These are phyloP conservation scores for Saturnispora galanensis DNA, from an alignment of 805 yeast genomes.

Conservation along the genomic window DNA sequence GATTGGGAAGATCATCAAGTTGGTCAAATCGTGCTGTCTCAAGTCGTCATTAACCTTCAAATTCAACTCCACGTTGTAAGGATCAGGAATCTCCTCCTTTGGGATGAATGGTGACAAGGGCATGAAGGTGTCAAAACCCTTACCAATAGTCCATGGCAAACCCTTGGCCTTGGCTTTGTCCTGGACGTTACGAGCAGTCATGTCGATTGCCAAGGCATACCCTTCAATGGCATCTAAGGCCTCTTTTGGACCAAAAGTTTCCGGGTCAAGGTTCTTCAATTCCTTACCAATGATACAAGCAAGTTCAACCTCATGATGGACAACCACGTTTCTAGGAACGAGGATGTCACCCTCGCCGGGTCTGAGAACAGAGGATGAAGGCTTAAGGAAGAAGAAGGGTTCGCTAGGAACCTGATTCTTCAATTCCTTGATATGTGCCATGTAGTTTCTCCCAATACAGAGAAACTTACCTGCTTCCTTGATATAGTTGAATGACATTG, in stretches of 20 bases:
- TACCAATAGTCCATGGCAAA: constrained; percentile 92
- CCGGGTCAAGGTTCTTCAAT: constrained; percentile 51
- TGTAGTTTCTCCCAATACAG: constrained; percentile 95
- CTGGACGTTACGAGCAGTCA: constrained; percentile 95
- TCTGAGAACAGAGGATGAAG: constrained; percentile 64
- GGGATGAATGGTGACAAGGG: constrained; percentile 76
- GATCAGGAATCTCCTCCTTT: constrained; percentile 55
- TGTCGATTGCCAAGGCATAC: constrained; percentile 80
- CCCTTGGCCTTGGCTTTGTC: constrained; percentile 91
- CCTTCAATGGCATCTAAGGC: constrained; percentile 78
- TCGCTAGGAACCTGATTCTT: constrained; percentile 71
- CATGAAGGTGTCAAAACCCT: constrained; percentile 92
- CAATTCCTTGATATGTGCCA: constrained; percentile 89
- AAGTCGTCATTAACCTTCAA: constrained; percentile 61
- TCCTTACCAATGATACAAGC: constrained; percentile 65
- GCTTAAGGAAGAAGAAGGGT: constrained; percentile 92
- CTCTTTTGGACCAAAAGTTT: constrained; percentile 46
- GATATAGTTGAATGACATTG: constrained; percentile 44
- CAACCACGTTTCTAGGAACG: constrained; percentile 69
- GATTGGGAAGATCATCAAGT: constrained; percentile 81
- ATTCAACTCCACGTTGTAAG: constrained; percentile 55
- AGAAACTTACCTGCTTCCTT: constrained; percentile 66
- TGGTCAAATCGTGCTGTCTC: constrained; percentile 67
- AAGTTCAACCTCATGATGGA: constrained; percentile 90
- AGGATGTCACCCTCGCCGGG: constrained; percentile 67